Evolutionary conservation across 306 rosid species (phyloP), one percentile per base, ranked within the genome.

Genomic region (Begonia peltatifolia): DNA sequence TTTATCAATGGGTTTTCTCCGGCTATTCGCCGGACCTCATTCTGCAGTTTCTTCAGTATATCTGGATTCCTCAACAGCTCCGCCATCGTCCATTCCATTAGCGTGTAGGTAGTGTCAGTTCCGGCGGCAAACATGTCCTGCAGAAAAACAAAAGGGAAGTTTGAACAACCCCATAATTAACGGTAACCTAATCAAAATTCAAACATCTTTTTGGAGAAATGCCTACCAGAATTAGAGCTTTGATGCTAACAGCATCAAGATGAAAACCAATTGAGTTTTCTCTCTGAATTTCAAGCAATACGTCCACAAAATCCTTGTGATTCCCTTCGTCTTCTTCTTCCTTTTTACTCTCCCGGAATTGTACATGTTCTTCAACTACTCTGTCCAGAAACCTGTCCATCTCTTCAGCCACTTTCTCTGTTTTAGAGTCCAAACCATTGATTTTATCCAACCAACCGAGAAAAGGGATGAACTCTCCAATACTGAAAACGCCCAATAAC

Each of bases 401-500:
- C 11, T 42, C 18, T 13, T 35, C 12, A 12, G 57, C 57, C 42
- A 54, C 9, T 13, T 36, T 35, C 20, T 54, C 57, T 2, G 12
- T 12, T 14, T 14, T 38, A 14, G 46, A 46, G 12, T 12, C 46
- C 57, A 35, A 54, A 54, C 57, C 57, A 36, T 54, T 54, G 57
- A 54, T 15, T 13, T 30, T 14, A 16, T 14, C 2, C 43, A 54
- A 2, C 57, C 57, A 54, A 9, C 20, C 16, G 10, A 53, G 46
- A 22, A 18, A 41, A 14, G 49, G 47, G 25, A 55, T 15, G 17
- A 36, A 17, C 5, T n/a, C 59, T 7, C 57, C 57, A 9, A 54
- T 35, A 12, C 48, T 44, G 48, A 35, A 55, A 14, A 16, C 11
- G 47, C 9, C 10, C 30, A 41, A 14, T 11, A 55, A 10, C 59